These are phyloP conservation scores for Hsuehochloa calcarea DNA, from an alignment of 176 grass and related monocot species.

Conservation along the genomic window DNA sequence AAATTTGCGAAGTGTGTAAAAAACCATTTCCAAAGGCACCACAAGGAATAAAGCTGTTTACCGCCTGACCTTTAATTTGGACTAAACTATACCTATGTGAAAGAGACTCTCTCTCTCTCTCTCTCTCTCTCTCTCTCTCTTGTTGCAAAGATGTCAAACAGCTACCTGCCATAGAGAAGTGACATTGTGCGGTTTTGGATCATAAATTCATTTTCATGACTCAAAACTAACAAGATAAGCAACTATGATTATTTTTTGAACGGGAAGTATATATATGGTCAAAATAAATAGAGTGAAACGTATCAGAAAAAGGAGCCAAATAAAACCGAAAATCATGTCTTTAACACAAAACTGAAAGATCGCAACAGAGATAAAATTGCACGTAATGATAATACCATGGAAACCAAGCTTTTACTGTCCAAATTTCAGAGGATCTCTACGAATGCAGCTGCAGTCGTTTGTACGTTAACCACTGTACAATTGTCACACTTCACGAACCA, in stretches of 20 bases:
- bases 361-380: background rate
- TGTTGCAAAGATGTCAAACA: background rate
- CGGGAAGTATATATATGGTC: background rate
- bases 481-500: background rate
- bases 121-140: too few relatives aligned
- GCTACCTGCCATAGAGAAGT: background rate
- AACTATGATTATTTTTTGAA: background rate
- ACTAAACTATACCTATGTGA: background rate
- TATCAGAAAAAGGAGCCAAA: background rate
- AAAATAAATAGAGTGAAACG: background rate
- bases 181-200: background rate
- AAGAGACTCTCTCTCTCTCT: background rate
- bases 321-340: background rate
- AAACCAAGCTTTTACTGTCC: background rate
- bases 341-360: background rate
- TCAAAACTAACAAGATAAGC: background rate
- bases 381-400: background rate
- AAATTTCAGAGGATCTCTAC: background rate
- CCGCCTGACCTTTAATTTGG: background rate
- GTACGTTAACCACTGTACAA: background rate
- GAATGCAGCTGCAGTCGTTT: background rate
- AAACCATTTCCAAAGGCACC: background rate
- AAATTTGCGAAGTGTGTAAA: background rate
- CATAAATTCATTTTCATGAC: background rate
- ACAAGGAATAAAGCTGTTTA: background rate